These are phyloP conservation scores for Funneliformis mosseae DNA, from an alignment of 192 early-diverging fungal genomes.

Conservation along the genomic window DNA sequence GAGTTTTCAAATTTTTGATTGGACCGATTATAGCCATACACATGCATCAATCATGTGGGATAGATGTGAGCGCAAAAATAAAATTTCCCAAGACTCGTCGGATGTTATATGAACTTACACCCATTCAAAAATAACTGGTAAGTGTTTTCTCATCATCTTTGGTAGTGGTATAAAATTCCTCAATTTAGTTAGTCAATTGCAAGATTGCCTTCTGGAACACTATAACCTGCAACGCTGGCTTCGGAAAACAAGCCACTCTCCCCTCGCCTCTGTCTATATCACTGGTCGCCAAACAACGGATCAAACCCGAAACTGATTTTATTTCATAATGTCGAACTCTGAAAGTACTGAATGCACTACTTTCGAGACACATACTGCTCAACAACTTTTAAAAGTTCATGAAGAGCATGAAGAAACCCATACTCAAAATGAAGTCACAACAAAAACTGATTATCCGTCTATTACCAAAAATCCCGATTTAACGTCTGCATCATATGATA, in stretches of 20 bases:
- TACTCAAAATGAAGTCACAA: not conserved
- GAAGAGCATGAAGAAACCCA: not conserved
- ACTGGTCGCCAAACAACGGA: constrained; percentile 26
- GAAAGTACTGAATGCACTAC: not conserved
- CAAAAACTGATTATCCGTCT: not conserved
- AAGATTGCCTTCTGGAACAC: constrained; percentile 7
- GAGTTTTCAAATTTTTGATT: not conserved
- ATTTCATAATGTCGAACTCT: not conserved
- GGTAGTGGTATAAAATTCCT: not conserved
- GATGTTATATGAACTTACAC: not conserved
- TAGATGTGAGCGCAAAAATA: not conserved
- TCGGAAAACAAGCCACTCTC: constrained; percentile 18
- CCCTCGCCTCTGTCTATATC: not conserved
- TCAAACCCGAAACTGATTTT: constrained; percentile 21
- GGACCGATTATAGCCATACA: not conserved
- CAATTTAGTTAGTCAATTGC: not conserved
- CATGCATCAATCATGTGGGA: not conserved
- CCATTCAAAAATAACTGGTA: not conserved
- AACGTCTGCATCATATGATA: constrained; percentile 10
- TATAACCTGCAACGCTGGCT: constrained; percentile 27
- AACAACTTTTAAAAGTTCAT: constrained; percentile 10
- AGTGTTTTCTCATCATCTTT: not conserved
- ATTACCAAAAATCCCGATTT: not conserved
- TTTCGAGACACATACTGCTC: not conserved
- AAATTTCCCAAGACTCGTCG: not conserved